These are phyloP conservation scores for Cordia subcordata DNA, from an alignment of 257 asterid genomes.

Conservation along the genomic window DNA sequence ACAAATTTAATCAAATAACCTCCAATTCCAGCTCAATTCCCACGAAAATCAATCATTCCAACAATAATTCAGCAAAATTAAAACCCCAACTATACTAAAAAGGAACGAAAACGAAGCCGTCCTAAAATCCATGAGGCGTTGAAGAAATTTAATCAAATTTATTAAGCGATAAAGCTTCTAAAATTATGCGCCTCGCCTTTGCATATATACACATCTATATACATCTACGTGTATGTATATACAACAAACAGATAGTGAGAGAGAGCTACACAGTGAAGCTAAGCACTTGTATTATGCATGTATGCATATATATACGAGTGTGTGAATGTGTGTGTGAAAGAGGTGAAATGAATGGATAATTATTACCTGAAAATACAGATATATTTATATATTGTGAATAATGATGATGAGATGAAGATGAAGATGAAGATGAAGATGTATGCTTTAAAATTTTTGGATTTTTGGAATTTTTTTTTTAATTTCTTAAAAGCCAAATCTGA, in stretches of 20 bases:
- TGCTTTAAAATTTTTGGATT: no score
- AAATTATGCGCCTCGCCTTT: neutral
- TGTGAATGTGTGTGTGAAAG: neutral
- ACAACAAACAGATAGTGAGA: neutral
- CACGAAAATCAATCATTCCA: neutral
- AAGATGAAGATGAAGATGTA: no score
- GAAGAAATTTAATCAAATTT: neutral
- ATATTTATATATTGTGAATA: neutral
- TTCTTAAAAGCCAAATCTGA: constrained; percentile 18
- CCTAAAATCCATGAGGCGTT: neutral
- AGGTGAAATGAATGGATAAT: neutral
- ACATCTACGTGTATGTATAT: no score
- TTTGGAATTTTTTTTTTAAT: neutral
- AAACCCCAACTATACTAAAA: constrained; percentile 6
- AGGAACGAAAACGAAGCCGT: neutral
- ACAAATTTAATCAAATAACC: constrained; percentile 15
- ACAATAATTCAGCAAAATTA: neutral
- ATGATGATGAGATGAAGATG: neutral
- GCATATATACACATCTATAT: neutral
- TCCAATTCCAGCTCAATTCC: constrained; percentile 2
- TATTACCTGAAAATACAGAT: neutral
- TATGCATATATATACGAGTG: neutral
- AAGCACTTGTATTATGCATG: neutral
- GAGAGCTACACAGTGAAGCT: neutral
- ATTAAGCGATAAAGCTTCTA: neutral